Percentiles rank a stretch among this genome's conserved stretches.
These are phyloP conservation scores for Eimeria necatrix DNA, from an alignment of 169 alveolate species.

Conservation along the genomic window DNA sequence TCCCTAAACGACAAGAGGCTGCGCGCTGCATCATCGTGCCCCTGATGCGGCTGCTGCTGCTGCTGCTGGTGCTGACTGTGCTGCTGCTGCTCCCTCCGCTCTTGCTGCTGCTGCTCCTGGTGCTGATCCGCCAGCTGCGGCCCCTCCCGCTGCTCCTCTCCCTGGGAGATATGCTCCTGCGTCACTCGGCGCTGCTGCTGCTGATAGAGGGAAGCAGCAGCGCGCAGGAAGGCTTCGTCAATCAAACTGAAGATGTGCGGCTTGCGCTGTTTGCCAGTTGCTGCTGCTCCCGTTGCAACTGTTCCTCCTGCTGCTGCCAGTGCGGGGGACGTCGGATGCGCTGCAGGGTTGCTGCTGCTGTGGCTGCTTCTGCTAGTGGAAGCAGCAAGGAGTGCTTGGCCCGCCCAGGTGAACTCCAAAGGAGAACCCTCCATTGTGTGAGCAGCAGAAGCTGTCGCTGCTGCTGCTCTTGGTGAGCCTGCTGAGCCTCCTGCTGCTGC, in stretches of 20 bases:
- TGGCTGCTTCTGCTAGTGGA: conserved; percentile 11
- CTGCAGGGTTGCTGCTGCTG: conserved; percentile 43
- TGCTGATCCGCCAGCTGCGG: background rate
- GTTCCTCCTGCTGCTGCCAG: background rate
- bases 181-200: conserved; percentile 31
- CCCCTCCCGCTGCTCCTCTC: background rate
- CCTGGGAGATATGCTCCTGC: background rate
- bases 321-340: background rate
- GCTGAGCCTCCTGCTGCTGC: conserved; percentile 66
- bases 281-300: conserved; percentile 44
- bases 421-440: conserved; percentile 33
- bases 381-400: conserved; percentile 15
- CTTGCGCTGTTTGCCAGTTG: conserved; percentile 25
- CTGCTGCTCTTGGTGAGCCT: conserved; percentile 9
- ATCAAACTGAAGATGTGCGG: conserved; percentile 49
- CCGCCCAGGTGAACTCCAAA: conserved; percentile 43
- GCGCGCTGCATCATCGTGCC: background rate
- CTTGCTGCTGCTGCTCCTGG: background rate
- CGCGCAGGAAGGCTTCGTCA: conserved; percentile 34
- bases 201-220: conserved; percentile 28
- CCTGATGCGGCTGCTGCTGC: conserved; percentile 50
- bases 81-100: conserved; percentile 26
- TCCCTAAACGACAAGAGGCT: background rate
- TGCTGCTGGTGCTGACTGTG: conserved; percentile 51
- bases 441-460: conserved; percentile 42